Conservation (phyloP, 2,329 filamentous ascomycete species). For the Triangularia setosa region DNA sequence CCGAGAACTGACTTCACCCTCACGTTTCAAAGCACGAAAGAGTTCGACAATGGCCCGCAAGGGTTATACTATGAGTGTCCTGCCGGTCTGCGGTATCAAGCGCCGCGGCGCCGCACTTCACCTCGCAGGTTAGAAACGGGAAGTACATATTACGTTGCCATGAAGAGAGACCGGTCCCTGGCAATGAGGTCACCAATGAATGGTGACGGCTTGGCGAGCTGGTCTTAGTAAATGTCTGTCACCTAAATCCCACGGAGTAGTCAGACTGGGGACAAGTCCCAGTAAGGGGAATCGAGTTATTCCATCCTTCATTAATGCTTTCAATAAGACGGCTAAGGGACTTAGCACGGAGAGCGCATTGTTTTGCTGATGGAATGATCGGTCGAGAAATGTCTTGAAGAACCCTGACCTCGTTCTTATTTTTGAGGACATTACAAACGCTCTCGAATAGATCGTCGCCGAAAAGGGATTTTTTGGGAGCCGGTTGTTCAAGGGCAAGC, state of each 20-base stretch:
- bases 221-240: conserved; percentile 38
- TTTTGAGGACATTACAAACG: conserved; percentile 29
- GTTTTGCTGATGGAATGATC: conserved; percentile 35
- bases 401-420: conserved; percentile 33
- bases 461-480: conserved; percentile 33
- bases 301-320: conserved; percentile 15
- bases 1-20: too few relatives aligned
- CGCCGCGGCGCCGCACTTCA: conserved; percentile 39
- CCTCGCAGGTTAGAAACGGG: conserved; percentile 47
- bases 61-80: conserved; percentile 39
- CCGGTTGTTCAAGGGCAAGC: conserved; percentile 30
- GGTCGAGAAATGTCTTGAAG: conserved; percentile 32
- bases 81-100: conserved; percentile 38
- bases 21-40: too few relatives aligned
- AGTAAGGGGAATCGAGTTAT: conserved; percentile 26
- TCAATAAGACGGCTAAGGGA: conserved; percentile 26
- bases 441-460: conserved; percentile 37
- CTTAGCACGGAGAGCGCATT: conserved; percentile 28
- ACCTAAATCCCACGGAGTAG: conserved; percentile 31
- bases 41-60: background rate
- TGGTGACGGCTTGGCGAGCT: conserved; percentile 5
- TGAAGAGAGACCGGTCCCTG: background rate
- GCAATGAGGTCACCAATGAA: background rate
- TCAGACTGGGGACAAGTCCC: conserved; percentile 29
- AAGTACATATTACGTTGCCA: conserved; percentile 48